Evolutionary conservation across 768 basidiomycete genomes (phyloP), one percentile per base, ranked within the genome.

Genomic region (Lepiota subincarnata): DNA sequence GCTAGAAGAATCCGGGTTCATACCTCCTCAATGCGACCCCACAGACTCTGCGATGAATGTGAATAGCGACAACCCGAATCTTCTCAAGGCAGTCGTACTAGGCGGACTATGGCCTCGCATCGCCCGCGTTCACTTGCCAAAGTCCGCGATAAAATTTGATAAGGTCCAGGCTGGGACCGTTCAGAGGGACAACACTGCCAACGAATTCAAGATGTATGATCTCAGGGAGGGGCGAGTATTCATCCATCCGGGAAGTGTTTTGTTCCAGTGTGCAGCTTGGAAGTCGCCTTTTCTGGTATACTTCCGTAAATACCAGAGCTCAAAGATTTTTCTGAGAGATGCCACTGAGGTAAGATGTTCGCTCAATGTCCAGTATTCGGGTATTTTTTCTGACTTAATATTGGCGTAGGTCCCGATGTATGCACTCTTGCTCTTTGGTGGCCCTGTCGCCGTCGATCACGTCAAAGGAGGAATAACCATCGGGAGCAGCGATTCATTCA

Each of bases 71-170:
- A 83, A 90, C 60, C 73, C 77, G 35, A 91, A 87, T 63, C 78
- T 98, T 20, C 68, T 97, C 61, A 96, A 96, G 67, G 82, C 84
- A 5, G 80, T 94, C 56, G 76, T 97, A 31, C 80, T 92, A 11
- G 92, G 91, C 6, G 93, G 92, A 1, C 76, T 96, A 18, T 94
- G 90, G 81, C 92, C 92, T 2, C 82, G 86, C 24, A 80, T 94
- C 45, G 90, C 86, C 0, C 81, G 83, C 47, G 83, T 95, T 19
- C 77, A 82, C 56, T 75, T 94, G 18, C 93, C 91, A 1, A 72
- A 74, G 52, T 81, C 82, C 13, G 83, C 81, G 7, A 81, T 87
- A 64, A 89, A 88, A 65, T 98, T 91, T 63, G 90, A 95, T 70
- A 83, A 86, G 61, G 80, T 93, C 1, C 86, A 89, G 57, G 83